Percentiles rank a stretch among this genome's conserved stretches.
Evolutionary conservation across 257 asterid genomes (phyloP).

Genomic region (Nicotiana tomentosiformis): DNA sequence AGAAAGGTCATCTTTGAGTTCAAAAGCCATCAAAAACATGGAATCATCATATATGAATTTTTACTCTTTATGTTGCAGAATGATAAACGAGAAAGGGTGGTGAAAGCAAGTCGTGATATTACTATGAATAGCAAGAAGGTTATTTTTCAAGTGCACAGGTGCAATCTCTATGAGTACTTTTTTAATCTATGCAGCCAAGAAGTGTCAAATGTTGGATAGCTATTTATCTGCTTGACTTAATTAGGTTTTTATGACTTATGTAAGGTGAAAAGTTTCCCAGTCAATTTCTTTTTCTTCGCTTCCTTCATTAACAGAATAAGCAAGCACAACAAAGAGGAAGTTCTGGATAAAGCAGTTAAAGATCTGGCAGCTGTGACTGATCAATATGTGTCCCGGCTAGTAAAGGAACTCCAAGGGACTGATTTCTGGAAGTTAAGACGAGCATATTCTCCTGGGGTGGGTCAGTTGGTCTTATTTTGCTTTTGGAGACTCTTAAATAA

Average conservation of each 20-base stretch:
- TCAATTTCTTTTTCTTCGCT: background rate
- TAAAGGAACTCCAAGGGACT: slow-evolving; percentile 77
- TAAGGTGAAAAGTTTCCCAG: background rate
- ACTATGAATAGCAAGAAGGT: slow-evolving; percentile 94
- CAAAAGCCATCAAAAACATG: background rate
- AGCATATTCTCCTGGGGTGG: slow-evolving; percentile 97
- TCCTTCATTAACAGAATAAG: slow-evolving; percentile 49
- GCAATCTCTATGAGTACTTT: background rate
- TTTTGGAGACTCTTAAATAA: slow-evolving; percentile 1
- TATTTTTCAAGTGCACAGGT: slow-evolving; percentile 97
- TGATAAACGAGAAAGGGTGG: slow-evolving; percentile 87
- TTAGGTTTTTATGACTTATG: background rate
- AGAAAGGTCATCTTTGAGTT: background rate
- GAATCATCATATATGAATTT: background rate
- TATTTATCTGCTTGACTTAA: background rate
- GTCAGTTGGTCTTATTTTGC: slow-evolving; percentile 7
- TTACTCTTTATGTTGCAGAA: slow-evolving; percentile 39
- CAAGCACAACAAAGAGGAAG: slow-evolving; percentile 71
- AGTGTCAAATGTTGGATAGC: background rate
- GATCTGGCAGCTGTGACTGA: slow-evolving; percentile 71
- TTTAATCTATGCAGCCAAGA: background rate
- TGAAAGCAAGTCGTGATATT: slow-evolving; percentile 90
- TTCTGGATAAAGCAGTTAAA: slow-evolving; percentile 67
- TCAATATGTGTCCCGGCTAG: slow-evolving; percentile 60
- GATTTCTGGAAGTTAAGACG: slow-evolving; percentile 95